phyloP scores from a whole-genome alignment of 1,284 basidiomycete genomes.

The Fomitopsis palustris region DNA sequence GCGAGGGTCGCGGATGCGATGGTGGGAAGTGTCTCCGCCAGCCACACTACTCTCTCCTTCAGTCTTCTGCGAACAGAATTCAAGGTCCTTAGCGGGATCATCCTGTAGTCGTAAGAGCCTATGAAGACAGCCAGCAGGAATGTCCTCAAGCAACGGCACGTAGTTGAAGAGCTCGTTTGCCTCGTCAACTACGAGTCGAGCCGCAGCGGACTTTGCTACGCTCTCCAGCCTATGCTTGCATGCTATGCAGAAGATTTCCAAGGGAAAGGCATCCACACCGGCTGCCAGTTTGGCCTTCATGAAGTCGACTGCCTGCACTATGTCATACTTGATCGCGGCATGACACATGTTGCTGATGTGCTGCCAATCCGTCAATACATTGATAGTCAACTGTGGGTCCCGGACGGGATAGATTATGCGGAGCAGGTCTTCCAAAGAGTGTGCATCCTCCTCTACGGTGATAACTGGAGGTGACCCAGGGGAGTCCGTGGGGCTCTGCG shows the following conservation, averaged over 20 bases:
- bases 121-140: constrained; percentile 8
- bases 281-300: not conserved
- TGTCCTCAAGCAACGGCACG: constrained; percentile 11
- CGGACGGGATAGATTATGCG: constrained; percentile 9
- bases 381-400: constrained; percentile 1
- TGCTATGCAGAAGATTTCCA: constrained; percentile 27
- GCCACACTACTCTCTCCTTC: too few relatives aligned
- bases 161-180: not conserved
- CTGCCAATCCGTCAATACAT: not conserved
- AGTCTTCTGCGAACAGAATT: not conserved
- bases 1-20: not conserved
- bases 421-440: constrained; percentile 8
- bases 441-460: constrained; percentile 12
- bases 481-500: not conserved
- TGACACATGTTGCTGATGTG: constrained; percentile 1
- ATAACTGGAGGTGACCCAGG: constrained; percentile 1
- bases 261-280: constrained; percentile 18
- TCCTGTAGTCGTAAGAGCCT: constrained; percentile 3
- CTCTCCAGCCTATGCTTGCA: constrained; percentile 1
- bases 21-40: too few relatives aligned
- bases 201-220: not conserved
- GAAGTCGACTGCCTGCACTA: not conserved
- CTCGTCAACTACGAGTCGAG: not conserved
- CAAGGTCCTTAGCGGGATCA: constrained; percentile 17
- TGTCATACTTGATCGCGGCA: constrained; percentile 14